phyloP scores from a whole-genome alignment of 352 stramenopile species.

The Globisporangium rhizosaccharum region DNA sequence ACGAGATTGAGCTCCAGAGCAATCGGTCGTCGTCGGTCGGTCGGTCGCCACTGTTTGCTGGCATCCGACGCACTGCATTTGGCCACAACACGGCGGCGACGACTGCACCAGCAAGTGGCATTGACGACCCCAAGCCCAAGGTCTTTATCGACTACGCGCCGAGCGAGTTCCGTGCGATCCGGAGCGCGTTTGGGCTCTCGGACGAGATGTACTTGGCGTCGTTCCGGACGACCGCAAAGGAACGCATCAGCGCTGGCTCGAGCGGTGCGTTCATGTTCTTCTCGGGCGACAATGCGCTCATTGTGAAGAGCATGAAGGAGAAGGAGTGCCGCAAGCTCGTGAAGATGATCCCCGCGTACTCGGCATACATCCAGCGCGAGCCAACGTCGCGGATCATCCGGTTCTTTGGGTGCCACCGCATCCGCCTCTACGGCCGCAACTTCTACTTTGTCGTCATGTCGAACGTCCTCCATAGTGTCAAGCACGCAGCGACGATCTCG shows the following conservation, averaged over 20 bases:
- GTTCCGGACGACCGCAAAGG: constrained; percentile 72
- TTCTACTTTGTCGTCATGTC: constrained; percentile 84
- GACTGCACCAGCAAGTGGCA: constrained; percentile 5
- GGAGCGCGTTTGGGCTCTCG: constrained; percentile 51
- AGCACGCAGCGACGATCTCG: constrained; percentile 49
- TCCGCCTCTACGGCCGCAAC: constrained; percentile 73
- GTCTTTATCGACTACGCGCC: constrained; percentile 76
- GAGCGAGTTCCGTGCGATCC: constrained; percentile 56
- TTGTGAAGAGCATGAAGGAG: constrained; percentile 78
- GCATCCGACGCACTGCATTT: constrained; percentile 33
- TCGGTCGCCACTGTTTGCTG: constrained; percentile 38
- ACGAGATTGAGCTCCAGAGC: constrained; percentile 67
- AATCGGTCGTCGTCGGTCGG: constrained; percentile 26
- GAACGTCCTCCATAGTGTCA: constrained; percentile 62
- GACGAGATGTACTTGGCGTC: constrained; percentile 68
- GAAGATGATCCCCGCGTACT: constrained; percentile 65
- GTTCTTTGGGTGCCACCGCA: constrained; percentile 82
- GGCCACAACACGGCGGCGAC: constrained; percentile 20
- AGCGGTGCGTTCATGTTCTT: constrained; percentile 83
- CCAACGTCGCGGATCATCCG: constrained; percentile 70
- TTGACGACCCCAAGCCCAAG: constrained; percentile 55
- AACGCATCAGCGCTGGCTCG: constrained; percentile 71
- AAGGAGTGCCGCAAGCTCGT: constrained; percentile 73
- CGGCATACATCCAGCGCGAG: constrained; percentile 50
- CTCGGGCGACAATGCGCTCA: constrained; percentile 61